Base-by-base conservation (phyloP, 352 stramenopile genomes). In the Phytophthora rubi region DNA sequence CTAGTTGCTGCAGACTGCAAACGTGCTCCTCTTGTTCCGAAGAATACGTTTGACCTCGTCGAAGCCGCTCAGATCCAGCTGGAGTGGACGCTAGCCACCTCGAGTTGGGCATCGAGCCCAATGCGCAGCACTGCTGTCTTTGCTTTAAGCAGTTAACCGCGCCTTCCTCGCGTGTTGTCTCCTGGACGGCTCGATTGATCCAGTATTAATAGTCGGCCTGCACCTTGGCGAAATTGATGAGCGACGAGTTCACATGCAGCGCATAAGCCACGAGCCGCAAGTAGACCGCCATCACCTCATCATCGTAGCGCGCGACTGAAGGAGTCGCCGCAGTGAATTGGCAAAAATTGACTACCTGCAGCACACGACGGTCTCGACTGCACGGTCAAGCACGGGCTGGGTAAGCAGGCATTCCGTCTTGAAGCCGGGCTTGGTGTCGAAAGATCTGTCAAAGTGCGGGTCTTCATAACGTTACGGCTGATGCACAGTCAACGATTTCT, bases 151-250 rank as follows among this genome's bases (percentile, higher is more conserved):
- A 9, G 18, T n/a, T 30, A 15, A 5, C 28, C 21, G 37, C 39
- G 21, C 26, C 48, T 53, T 63, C 57, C 53, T 73, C 64, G 42
- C 51, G 70, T 33, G 35, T 21, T 39, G 70, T 16, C 0, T 77
- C 64, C 61, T 85, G 54, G 5, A 73, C 71, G 2, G 79, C 80
- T 13, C 82, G 85, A 57, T 90, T 91, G 1, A 74, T 73, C 85
- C 85, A 91, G 51, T 92, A 21, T 21, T 21, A 21, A 21, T 21
- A 91, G 52, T 94, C 86, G 0, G 81, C 76, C 60, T 94, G 84
- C 10, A 94, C 84, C 61, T 94, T 94, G 35, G 86, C 83, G 62
- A 91, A 92, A 60, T 90, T 94, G 52, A 94, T 90, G 12, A 94
- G 74, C 10, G 86, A 90, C 16, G 86, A 92, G 62, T 92, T 92